Percentiles rank a stretch among this genome's conserved stretches.
Conservation (phyloP, 2,329 filamentous ascomycete genomes). For the Aureobasidium namibiae region DNA sequence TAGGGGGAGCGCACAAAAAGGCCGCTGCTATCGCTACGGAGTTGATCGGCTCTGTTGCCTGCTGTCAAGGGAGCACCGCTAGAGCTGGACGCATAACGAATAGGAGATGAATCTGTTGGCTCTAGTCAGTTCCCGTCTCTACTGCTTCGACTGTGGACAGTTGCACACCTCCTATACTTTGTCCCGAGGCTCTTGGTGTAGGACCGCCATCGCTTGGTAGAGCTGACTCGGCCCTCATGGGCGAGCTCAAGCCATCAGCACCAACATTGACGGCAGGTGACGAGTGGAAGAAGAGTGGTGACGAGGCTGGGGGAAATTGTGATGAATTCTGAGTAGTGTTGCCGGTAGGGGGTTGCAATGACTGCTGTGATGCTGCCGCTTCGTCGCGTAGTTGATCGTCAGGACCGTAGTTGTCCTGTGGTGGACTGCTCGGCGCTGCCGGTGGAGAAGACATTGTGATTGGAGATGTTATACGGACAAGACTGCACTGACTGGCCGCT, state of each 20-base stretch:
- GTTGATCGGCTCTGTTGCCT: constrained; percentile 56
- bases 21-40: constrained; percentile 75
- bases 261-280: constrained; percentile 42
- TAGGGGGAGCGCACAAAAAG: constrained; percentile 67
- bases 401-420: constrained; percentile 25
- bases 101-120: constrained; percentile 73
- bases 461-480: constrained; percentile 7
- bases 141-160: not conserved
- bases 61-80: constrained; percentile 43
- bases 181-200: constrained; percentile 60
- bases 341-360: constrained; percentile 34
- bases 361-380: constrained; percentile 29
- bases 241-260: constrained; percentile 40
- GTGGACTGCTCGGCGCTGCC: constrained; percentile 44
- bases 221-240: constrained; percentile 32
- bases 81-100: constrained; percentile 84
- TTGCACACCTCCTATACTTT: constrained; percentile 53
- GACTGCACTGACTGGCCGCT: not conserved
- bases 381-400: constrained; percentile 37
- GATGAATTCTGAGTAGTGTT: constrained; percentile 36
- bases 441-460: constrained; percentile 54
- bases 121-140: constrained; percentile 16
- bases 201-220: constrained; percentile 51
- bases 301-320: constrained; percentile 48
- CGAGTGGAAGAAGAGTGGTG: constrained; percentile 69